These are phyloP conservation scores for Wickerhamomyces hampshirensis DNA, from an alignment of 805 yeast genomes.

Conservation along the genomic window DNA sequence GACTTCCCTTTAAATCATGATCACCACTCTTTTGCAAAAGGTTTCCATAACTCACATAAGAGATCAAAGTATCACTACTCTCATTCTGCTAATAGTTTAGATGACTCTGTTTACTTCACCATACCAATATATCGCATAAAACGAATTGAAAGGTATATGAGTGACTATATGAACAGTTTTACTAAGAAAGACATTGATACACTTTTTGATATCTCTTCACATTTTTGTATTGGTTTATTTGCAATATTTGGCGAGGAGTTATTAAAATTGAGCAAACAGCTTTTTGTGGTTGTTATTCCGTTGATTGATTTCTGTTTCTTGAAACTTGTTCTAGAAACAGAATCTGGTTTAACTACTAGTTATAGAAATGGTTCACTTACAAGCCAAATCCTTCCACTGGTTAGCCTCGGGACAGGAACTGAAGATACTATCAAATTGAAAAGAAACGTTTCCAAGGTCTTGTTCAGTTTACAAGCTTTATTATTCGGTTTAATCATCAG, in stretches of 20 bases:
- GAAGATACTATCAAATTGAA: not conserved
- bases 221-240: slow-evolving; percentile 6
- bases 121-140: slow-evolving; percentile 14
- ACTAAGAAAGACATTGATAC: slow-evolving; percentile 4
- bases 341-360: too few species aligned
- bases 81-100: not conserved
- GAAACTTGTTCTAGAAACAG: slow-evolving; percentile 3
- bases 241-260: slow-evolving; percentile 13
- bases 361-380: too few species aligned
- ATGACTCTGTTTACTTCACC: slow-evolving; percentile 7
- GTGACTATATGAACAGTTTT: slow-evolving; percentile 4
- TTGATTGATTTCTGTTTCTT: slow-evolving; percentile 5
- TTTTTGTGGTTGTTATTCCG: slow-evolving; percentile 9
- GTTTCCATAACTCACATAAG: not conserved
- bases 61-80: not conserved
- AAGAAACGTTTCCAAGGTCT: not conserved
- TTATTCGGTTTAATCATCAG: slow-evolving; percentile 4
- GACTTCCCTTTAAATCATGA: not conserved
- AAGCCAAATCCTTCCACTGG: too few species aligned
- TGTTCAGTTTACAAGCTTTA: slow-evolving; percentile 4
- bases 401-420: too few species aligned
- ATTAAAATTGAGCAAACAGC: slow-evolving; percentile 9
- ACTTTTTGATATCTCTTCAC: slow-evolving; percentile 6
- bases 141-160: not conserved
- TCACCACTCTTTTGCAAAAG: not conserved